Percentiles rank a stretch among this genome's conserved stretches.
These are phyloP conservation scores for Betula pendula DNA, from an alignment of 306 rosid genomes.

Conservation along the genomic window DNA sequence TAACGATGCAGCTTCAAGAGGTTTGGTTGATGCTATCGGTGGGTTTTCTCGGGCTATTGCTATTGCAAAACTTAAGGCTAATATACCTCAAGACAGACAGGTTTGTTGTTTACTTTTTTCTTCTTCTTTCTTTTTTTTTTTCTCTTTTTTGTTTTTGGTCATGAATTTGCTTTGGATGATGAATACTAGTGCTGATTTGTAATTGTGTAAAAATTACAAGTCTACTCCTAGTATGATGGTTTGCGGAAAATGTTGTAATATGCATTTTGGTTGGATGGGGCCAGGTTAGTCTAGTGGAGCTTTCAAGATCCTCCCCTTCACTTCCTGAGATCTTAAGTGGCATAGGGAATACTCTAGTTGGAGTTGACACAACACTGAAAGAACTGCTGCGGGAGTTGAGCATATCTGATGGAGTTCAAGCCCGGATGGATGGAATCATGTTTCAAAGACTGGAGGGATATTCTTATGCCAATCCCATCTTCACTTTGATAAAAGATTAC, in stretches of 20 bases:
- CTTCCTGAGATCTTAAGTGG: conserved; percentile 72
- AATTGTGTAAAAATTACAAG: background rate
- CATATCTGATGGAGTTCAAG: conserved; percentile 76
- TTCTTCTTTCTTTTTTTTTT: background rate
- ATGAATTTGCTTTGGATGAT: background rate
- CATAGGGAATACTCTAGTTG: conserved; percentile 60
- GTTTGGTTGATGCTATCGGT: conserved; percentile 90
- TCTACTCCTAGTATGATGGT: background rate
- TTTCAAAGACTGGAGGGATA: conserved; percentile 74
- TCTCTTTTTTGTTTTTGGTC: background rate
- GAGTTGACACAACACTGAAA: conserved; percentile 66
- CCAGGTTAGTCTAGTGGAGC: conserved; percentile 85
- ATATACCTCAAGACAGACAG: conserved; percentile 82
- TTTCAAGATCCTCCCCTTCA: conserved; percentile 69
- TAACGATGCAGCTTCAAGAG: conserved; percentile 72
- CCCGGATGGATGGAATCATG: conserved; percentile 89
- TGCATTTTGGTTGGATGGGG: conserved; percentile 10
- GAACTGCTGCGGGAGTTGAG: conserved; percentile 54
- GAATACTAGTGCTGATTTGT: background rate
- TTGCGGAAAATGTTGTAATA: background rate
- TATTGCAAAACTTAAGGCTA: conserved; percentile 85
- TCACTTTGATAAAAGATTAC: conserved; percentile 65
- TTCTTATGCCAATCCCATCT: conserved; percentile 59
- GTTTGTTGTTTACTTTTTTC: conserved; percentile 31
- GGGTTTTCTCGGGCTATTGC: conserved; percentile 91